These are phyloP conservation scores for Pterocarpus santalinus DNA, from an alignment of 306 rosid species.

Conservation along the genomic window DNA sequence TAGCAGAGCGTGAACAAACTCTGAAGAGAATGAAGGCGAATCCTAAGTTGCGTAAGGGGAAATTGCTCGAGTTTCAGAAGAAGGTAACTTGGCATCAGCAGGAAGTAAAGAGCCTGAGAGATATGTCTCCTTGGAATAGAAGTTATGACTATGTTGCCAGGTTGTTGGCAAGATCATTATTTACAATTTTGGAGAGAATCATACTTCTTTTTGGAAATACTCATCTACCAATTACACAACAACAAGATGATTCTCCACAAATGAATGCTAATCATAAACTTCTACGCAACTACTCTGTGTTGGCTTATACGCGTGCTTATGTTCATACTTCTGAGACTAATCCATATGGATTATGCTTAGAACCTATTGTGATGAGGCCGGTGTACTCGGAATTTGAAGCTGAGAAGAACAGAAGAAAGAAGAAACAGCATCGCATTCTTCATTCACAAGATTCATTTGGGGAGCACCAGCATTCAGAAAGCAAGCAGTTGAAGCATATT, in stretches of 20 bases:
- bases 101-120: conserved; percentile 66
- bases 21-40: conserved; percentile 62
- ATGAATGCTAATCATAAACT: conserved; percentile 19
- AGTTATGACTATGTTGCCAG: conserved; percentile 75
- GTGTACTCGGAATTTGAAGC: not conserved
- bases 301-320: conserved; percentile 42
- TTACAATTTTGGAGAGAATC: conserved; percentile 78
- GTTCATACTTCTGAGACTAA: conserved; percentile 55
- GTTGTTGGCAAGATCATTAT: conserved; percentile 79
- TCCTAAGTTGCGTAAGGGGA: conserved; percentile 33
- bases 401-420: conserved; percentile 43
- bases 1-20: conserved; percentile 69
- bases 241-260: conserved; percentile 22
- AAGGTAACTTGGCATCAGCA: conserved; percentile 72
- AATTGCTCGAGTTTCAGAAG: conserved; percentile 62
- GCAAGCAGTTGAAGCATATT: conserved; percentile 41
- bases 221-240: conserved; percentile 42
- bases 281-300: conserved; percentile 56
- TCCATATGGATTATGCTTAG: conserved; percentile 40
- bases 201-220: conserved; percentile 61
- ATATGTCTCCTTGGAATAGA: conserved; percentile 82
- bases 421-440: conserved; percentile 44
- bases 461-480: conserved; percentile 46
- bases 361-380: conserved; percentile 41
- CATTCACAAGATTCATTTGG: conserved; percentile 8